Evolutionary conservation across 225 moss, liverwort and hornwort species (phyloP), one percentile per base, ranked within the genome.

Genomic region (Asterella californica): DNA sequence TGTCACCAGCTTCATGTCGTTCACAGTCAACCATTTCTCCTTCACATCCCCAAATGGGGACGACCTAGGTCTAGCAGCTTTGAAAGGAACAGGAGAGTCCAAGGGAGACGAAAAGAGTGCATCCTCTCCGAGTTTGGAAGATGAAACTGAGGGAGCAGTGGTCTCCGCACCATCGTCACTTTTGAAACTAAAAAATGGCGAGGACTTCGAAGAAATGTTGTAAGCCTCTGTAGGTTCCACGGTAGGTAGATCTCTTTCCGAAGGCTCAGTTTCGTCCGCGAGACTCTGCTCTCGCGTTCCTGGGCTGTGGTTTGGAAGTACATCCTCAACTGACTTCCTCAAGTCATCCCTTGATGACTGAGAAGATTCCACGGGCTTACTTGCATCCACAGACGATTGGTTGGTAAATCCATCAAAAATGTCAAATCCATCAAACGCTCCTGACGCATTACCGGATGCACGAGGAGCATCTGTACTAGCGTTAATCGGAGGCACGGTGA

Each of bases 21-120:
- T 90, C 24, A 99, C 84, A 0, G 91, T 93, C 84, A 95, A 59
- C 99, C 94, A 99, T 18, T 81, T 84, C n/a, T 90, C 90, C 74
- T 60, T 34, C 55, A 57, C 74, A 27, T 81, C 70, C 65, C 64
- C 72, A 30, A 64, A 78, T 48, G 78, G 65, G 14, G 64, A 64
- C 63, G 79, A 47, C 78, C 78, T 83, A 34, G 75, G 70, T 52
- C 75, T 83, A 17, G 69, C 62, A 17, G 69, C 62, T 73, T 68
- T 75, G 25, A 79, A 63, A 19, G 72, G 62, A 72, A 76, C 34
- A 17, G 69, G 78, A 10, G 66, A 83, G 22, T 87, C 86, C 45
- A 79, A 71, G 0, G 86, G 49, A 27, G 57, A 34, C 12, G 87
- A 72, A 19, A 82, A 82, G 75, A 84, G 57, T 9, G 48, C 55